Conservation (phyloP, 108 stramenopile species). For the Cyclotella distinguenda region DNA sequence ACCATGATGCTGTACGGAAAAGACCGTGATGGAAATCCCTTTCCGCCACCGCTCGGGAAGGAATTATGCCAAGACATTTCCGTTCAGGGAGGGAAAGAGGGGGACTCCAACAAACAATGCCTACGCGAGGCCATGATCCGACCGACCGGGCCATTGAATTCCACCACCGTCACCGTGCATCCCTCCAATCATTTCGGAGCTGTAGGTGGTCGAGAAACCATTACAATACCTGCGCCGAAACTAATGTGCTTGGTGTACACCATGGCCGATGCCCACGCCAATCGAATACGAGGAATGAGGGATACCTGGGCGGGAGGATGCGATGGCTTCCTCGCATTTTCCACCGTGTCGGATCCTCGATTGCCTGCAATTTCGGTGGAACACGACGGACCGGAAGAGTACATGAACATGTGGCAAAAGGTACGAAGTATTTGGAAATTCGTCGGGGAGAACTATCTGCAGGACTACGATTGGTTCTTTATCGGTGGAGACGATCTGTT, state of each 20-base stretch:
- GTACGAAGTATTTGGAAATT: slow-evolving; percentile 81
- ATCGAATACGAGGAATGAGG: slow-evolving; percentile 59
- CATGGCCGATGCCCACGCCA: slow-evolving; percentile 59
- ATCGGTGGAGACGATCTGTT: slow-evolving; percentile 94
- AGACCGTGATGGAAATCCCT: slow-evolving; percentile 66
- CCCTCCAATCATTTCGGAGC: slow-evolving; percentile 43
- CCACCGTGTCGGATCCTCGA: slow-evolving; percentile 59
- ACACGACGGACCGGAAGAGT: slow-evolving; percentile 65
- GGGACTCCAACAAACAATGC: slow-evolving; percentile 50
- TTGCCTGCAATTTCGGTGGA: slow-evolving; percentile 54
- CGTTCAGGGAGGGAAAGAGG: slow-evolving; percentile 41
- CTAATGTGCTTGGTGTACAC: slow-evolving; percentile 80
- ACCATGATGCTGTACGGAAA: slow-evolving; percentile 57
- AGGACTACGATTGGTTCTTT: slow-evolving; percentile 90
- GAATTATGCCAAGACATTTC: slow-evolving; percentile 63
- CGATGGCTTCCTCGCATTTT: slow-evolving; percentile 91
- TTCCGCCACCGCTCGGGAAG: slow-evolving; percentile 58
- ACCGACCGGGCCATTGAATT: slow-evolving; percentile 35
- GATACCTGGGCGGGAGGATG: slow-evolving; percentile 76
- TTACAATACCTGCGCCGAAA: slow-evolving; percentile 43
- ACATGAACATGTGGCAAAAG: slow-evolving; percentile 82
- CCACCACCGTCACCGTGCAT: slow-evolving; percentile 36
- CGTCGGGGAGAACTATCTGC: slow-evolving; percentile 76
- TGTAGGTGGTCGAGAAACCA: slow-evolving; percentile 8
- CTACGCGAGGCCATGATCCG: slow-evolving; percentile 29